Evolutionary conservation across 768 basidiomycete species (phyloP).

Genomic region (Boletus sensibilis): DNA sequence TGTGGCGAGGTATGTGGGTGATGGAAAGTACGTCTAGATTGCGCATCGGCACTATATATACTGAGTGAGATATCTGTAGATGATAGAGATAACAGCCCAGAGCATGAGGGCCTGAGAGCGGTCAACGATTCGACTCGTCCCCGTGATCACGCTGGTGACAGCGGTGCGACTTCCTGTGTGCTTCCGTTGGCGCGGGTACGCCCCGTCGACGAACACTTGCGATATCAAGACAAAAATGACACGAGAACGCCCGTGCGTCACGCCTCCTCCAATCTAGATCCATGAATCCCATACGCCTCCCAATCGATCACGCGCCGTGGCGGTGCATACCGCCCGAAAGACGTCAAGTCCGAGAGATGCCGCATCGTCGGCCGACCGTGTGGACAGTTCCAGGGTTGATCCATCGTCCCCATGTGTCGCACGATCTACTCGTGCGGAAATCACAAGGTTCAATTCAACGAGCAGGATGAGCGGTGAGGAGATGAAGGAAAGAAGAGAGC

Average conservation of each 20-base stretch:
- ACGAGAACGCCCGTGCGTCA: background rate
- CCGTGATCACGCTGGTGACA: background rate
- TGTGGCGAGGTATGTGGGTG: too few relatives aligned
- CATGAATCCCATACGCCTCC: slow-evolving; percentile 27
- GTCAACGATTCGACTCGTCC: background rate
- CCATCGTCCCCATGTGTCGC: slow-evolving; percentile 79
- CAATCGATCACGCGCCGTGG: slow-evolving; percentile 36
- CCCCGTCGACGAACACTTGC: too few relatives aligned
- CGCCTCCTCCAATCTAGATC: slow-evolving; percentile 1
- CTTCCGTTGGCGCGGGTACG: background rate
- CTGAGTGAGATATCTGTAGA: slow-evolving; percentile 3
- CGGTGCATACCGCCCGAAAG: slow-evolving; percentile 20
- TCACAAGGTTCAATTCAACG: background rate
- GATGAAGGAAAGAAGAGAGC: background rate
- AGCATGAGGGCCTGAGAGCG: background rate
- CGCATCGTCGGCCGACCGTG: slow-evolving; percentile 85
- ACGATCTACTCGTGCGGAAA: slow-evolving; percentile 48
- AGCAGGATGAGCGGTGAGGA: background rate
- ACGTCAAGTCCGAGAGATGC: slow-evolving; percentile 57
- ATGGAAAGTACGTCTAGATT: slow-evolving; percentile 5
- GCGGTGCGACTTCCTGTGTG: background rate
- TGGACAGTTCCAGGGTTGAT: slow-evolving; percentile 88
- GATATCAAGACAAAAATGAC: background rate
- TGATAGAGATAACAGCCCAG: background rate
- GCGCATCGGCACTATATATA: slow-evolving; percentile 14